Conservation (phyloP, 2,329 filamentous ascomycete species). For the Coleophoma crateriformis region DNA sequence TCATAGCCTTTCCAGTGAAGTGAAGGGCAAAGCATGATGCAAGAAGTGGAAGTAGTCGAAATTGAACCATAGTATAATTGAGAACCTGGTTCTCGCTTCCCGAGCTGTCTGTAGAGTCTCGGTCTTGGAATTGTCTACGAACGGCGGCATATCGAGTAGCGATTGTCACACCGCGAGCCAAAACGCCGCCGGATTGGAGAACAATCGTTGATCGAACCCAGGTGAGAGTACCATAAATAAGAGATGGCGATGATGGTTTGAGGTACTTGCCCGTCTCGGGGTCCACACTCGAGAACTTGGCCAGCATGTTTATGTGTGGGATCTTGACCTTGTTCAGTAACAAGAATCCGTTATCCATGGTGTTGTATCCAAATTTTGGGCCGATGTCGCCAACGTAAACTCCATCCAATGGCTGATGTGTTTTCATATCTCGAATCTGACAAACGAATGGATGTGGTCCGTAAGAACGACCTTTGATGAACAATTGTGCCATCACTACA, state of each 20-base stretch:
- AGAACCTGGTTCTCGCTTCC: slow-evolving; percentile 67
- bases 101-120: slow-evolving; percentile 53
- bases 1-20: slow-evolving; percentile 74
- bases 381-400: slow-evolving; percentile 76
- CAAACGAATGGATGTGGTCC: slow-evolving; percentile 77
- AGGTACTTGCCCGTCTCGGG: slow-evolving; percentile 63
- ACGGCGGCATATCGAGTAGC: slow-evolving; percentile 70
- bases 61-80: slow-evolving; percentile 78
- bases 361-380: slow-evolving; percentile 74
- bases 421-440: slow-evolving; percentile 65
- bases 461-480: slow-evolving; percentile 60
- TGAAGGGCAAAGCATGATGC: slow-evolving; percentile 73
- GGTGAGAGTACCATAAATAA: slow-evolving; percentile 72
- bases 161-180: slow-evolving; percentile 73
- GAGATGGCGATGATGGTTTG: slow-evolving; percentile 57
- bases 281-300: slow-evolving; percentile 65
- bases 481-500: slow-evolving; percentile 73
- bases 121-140: slow-evolving; percentile 72
- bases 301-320: slow-evolving; percentile 69
- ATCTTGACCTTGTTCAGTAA: slow-evolving; percentile 73
- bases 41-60: slow-evolving; percentile 65
- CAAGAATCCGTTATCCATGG: slow-evolving; percentile 78
- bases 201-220: slow-evolving; percentile 72
- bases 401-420: slow-evolving; percentile 62
- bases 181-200: slow-evolving; percentile 63